Percentiles rank a stretch among this genome's conserved stretches.
phyloP scores from a whole-genome alignment of 208 protist genomes.

The Naegleria gruberi region DNA sequence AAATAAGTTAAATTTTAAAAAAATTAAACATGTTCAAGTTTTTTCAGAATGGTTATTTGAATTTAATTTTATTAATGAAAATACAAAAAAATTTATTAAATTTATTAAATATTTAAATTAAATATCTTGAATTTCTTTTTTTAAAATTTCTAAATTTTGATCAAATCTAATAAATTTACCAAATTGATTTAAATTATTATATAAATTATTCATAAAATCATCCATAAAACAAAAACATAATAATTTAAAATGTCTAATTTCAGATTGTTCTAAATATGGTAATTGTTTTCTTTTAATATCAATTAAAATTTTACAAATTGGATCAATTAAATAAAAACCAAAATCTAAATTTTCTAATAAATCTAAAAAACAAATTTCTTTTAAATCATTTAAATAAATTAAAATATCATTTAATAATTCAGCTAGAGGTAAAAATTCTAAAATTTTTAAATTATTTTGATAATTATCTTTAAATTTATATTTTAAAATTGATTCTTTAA shows the following conservation, averaged over 20 bases:
- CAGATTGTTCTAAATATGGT: neutral
- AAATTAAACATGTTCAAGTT: neutral
- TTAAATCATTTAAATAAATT: neutral
- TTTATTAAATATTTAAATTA: neutral
- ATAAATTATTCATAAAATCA: neutral
- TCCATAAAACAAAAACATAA: neutral
- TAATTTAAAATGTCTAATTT: neutral
- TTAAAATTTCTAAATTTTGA: neutral
- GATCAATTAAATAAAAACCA: neutral
- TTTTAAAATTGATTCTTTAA: no score
- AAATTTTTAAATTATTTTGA: neutral
- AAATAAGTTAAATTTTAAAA: conserved; percentile 51
- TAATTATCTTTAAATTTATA: no score
- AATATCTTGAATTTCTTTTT: neutral
- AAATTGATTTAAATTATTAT: neutral
- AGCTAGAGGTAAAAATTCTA: neutral
- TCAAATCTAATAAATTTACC: neutral
- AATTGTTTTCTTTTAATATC: neutral
- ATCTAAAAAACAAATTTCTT: neutral
- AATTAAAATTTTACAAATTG: neutral
- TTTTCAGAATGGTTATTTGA: neutral
- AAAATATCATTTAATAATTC: conserved; percentile 15
- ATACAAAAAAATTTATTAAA: neutral
- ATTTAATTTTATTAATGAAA: neutral
- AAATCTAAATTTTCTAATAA: neutral